phyloP scores from a whole-genome alignment of 108 stramenopile species.

The Cyclotella cryptica region DNA sequence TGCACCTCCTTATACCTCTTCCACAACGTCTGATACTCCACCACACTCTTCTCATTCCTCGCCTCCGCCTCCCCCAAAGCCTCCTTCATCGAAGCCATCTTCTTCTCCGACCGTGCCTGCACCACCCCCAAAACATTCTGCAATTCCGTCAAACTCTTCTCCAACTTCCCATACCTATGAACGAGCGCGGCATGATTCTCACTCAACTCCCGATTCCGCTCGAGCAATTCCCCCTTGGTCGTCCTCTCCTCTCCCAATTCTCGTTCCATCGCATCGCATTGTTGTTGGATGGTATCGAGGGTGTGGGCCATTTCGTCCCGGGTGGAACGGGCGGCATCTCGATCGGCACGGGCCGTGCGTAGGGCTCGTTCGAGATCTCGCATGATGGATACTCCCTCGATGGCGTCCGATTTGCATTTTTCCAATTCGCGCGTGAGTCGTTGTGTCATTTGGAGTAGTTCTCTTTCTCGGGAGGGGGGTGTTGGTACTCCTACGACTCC shows the following conservation, averaged over 20 bases:
- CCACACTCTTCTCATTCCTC: constrained; percentile 16
- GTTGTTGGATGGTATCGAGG: not conserved
- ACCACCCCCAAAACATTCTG: constrained; percentile 20
- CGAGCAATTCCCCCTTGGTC: not conserved
- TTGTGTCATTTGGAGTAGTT: constrained; percentile 22
- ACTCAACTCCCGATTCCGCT: constrained; percentile 1
- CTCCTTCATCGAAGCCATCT: constrained; percentile 18
- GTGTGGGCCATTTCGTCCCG: not conserved
- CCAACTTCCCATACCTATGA: constrained; percentile 12
- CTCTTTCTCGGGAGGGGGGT: constrained; percentile 16
- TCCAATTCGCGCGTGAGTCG: constrained; percentile 12
- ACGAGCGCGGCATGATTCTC: not conserved
- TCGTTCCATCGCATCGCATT: constrained; percentile 11
- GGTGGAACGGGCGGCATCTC: constrained; percentile 11
- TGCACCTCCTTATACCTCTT: constrained; percentile 14
- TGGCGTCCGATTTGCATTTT: constrained; percentile 32
- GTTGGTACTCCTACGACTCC: not conserved
- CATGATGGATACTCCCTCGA: constrained; percentile 46
- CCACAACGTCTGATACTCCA: constrained; percentile 8
- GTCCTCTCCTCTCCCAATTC: constrained; percentile 8
- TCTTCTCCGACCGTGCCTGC: constrained; percentile 32
- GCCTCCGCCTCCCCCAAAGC: constrained; percentile 13
- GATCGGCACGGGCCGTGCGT: constrained; percentile 20
- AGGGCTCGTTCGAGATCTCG: constrained; percentile 38
- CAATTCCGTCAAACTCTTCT: constrained; percentile 23